These are phyloP conservation scores for Adansonia gregorii DNA, from an alignment of 441 rosid genomes.

Conservation along the genomic window DNA sequence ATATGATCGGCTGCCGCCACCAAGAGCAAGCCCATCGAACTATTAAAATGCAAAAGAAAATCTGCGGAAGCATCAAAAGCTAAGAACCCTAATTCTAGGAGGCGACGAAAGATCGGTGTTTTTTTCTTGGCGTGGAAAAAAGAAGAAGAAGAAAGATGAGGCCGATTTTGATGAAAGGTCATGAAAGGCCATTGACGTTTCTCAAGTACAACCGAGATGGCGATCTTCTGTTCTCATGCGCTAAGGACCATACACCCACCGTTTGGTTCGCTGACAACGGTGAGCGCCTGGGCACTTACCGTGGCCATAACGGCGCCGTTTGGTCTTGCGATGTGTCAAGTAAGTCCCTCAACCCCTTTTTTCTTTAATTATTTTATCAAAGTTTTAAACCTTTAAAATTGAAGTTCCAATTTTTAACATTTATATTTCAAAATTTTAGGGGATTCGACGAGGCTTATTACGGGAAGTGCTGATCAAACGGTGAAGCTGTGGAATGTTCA, in stretches of 20 bases:
- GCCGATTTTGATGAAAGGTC: conserved; percentile 96
- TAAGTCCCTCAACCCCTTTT: conserved; percentile 13
- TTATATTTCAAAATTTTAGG: conserved; percentile 39
- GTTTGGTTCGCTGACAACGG: conserved; percentile 96
- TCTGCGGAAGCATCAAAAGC: background rate
- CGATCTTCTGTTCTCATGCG: conserved; percentile 89
- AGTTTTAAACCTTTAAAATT: background rate
- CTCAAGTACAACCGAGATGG: conserved; percentile 90
- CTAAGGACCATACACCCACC: conserved; percentile 89
- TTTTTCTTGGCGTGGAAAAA: background rate
- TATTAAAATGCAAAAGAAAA: background rate
- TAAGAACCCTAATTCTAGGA: background rate
- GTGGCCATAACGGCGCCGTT: conserved; percentile 95
- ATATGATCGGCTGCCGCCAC: background rate
- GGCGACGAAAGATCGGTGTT: background rate
- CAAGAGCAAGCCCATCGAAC: background rate
- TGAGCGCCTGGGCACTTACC: conserved; percentile 87
- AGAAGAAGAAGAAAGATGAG: conserved; percentile 50
- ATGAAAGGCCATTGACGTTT: conserved; percentile 93
- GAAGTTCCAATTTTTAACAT: background rate
- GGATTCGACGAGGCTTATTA: conserved; percentile 69
- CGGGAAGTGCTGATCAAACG: conserved; percentile 92
- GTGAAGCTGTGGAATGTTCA: conserved; percentile 87
- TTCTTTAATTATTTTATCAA: background rate
- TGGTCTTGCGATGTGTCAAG: conserved; percentile 95